Evolutionary conservation across 202 grass and related monocot species (phyloP).

Genomic region (Setaria viridis): DNA sequence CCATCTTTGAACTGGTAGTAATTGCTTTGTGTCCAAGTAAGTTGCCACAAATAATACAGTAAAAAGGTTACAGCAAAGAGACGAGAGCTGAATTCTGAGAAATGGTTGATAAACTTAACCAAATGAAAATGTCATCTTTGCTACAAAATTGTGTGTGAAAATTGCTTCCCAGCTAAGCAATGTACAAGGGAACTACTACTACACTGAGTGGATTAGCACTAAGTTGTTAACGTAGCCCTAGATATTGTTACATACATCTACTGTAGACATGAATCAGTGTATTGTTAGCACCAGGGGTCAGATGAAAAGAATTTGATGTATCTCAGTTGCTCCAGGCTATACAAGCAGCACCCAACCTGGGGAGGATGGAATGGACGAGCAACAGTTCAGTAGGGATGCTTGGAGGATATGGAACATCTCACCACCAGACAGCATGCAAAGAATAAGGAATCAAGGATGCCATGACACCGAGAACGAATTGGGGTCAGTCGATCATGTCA

Average conservation of each 20-base stretch:
- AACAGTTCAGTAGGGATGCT: conserved; percentile 44
- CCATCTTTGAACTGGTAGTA: conserved; percentile 19
- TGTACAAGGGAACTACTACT: conserved; percentile 53
- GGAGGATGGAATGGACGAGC: conserved; percentile 36
- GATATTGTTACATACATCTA: conserved; percentile 48
- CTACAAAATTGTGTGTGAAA: conserved; percentile 38
- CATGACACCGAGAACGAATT: conserved; percentile 38
- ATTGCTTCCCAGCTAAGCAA: conserved; percentile 35
- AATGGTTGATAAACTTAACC: not conserved
- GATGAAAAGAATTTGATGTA: conserved; percentile 38
- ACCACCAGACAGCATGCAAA: conserved; percentile 60
- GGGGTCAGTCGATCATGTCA: conserved; percentile 55
- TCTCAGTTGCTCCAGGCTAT: conserved; percentile 8
- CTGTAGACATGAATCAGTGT: conserved; percentile 15
- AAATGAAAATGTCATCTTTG: conserved; percentile 15
- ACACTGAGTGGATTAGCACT: conserved; percentile 32
- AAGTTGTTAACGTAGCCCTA: conserved; percentile 25
- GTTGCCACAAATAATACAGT: not conserved
- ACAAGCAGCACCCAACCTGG: conserved; percentile 34
- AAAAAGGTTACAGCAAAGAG: not conserved
- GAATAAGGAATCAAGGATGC: conserved; percentile 76
- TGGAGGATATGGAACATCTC: conserved; percentile 40
- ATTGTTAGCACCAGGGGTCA: conserved; percentile 52
- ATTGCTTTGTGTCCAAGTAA: not conserved
- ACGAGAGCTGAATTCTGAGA: not conserved